phyloP scores from a whole-genome alignment of 2,329 filamentous ascomycete species.

The Colletotrichum paranaense region DNA sequence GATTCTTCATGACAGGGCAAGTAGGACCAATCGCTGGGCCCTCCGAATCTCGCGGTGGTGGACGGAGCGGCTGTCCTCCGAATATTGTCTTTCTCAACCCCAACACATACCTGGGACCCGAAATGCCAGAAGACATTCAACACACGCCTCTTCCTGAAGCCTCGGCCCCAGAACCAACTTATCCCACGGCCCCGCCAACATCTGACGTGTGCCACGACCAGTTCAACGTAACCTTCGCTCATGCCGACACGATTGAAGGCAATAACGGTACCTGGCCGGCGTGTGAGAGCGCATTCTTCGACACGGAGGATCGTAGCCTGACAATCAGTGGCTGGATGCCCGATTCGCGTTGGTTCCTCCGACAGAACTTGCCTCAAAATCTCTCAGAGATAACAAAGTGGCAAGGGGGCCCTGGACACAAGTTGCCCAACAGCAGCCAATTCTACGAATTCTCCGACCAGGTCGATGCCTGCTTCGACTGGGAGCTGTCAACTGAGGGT shows the following conservation, averaged over 20 bases:
- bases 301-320: constrained; percentile 51
- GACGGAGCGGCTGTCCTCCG: background rate
- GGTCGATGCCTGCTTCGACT: constrained; percentile 54
- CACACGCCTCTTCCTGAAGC: background rate
- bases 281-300: constrained; percentile 47
- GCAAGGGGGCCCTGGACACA: constrained; percentile 25
- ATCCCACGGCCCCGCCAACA: background rate
- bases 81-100: constrained; percentile 50
- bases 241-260: constrained; percentile 40
- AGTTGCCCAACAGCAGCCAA: constrained; percentile 23
- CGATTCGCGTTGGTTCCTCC: constrained; percentile 48
- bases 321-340: constrained; percentile 58
- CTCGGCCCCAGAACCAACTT: constrained; percentile 11
- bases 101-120: constrained; percentile 52
- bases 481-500: constrained; percentile 57
- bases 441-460: constrained; percentile 43
- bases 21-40: background rate
- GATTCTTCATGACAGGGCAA: constrained; percentile 24
- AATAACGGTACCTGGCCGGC: constrained; percentile 46
- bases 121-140: constrained; percentile 34
- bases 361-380: constrained; percentile 45
- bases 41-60: background rate
- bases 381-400: constrained; percentile 46
- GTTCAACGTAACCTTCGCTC: constrained; percentile 17
- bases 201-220: background rate